These are phyloP conservation scores for Aspergillus amoenus DNA, from an alignment of 2,329 filamentous ascomycete species.

Conservation along the genomic window DNA sequence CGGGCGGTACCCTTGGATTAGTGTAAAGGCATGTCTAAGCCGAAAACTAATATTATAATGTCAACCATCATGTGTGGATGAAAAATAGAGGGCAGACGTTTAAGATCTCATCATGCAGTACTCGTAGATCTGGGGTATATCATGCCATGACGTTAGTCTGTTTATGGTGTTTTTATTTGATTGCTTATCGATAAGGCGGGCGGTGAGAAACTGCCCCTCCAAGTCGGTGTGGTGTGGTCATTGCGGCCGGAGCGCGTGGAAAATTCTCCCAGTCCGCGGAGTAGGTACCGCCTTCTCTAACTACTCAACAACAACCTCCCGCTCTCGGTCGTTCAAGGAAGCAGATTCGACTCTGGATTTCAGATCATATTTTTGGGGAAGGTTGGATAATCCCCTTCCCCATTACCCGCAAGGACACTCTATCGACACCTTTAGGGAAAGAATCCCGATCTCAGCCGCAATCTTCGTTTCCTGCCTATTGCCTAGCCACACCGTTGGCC, in stretches of 20 bases:
- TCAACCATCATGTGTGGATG: too few relatives aligned
- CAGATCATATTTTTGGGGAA: slow-evolving; percentile 2
- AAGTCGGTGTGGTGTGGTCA: slow-evolving; percentile 25
- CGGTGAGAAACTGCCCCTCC: slow-evolving; percentile 19
- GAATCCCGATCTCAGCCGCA: slow-evolving; percentile 4
- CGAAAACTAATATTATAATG: too few relatives aligned
- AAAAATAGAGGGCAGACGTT: too few relatives aligned
- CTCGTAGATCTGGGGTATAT: too few relatives aligned
- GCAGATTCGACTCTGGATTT: neutral
- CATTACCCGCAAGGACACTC: neutral
- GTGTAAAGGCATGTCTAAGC: too few relatives aligned
- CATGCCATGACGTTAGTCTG: too few relatives aligned
- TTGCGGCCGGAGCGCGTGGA: slow-evolving; percentile 26
- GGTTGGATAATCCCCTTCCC: slow-evolving; percentile 5
- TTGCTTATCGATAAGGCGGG: slow-evolving; percentile 10
- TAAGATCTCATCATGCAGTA: too few relatives aligned
- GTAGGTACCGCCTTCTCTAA: slow-evolving; percentile 4
- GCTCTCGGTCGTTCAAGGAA: neutral
- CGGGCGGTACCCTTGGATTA: too few relatives aligned
- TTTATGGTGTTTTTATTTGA: too few relatives aligned
- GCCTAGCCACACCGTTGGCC: slow-evolving; percentile 6
- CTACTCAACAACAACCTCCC: slow-evolving; percentile 5
- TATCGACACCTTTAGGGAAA: neutral
- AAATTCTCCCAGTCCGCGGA: slow-evolving; percentile 18
- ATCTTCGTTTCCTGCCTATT: slow-evolving; percentile 6